These are phyloP conservation scores for Fomitopsis betulina DNA, from an alignment of 1,284 basidiomycete genomes.

Conservation along the genomic window DNA sequence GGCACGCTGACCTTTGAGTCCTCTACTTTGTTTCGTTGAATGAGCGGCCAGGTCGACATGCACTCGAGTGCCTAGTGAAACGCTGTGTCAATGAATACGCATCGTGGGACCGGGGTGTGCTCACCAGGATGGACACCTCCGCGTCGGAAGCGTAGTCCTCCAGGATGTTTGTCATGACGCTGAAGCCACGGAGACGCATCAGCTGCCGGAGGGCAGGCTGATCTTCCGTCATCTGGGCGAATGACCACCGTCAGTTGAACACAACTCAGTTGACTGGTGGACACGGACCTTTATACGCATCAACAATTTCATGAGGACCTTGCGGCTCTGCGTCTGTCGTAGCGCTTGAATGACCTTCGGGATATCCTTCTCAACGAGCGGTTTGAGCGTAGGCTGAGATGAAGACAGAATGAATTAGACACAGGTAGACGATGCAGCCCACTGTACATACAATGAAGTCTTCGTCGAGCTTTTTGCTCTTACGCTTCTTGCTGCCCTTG, in stretches of 20 bases:
- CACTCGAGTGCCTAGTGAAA: conserved; percentile 64
- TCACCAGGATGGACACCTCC: conserved; percentile 68
- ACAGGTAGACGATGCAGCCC: background rate
- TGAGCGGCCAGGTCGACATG: conserved; percentile 79
- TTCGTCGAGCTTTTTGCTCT: conserved; percentile 88
- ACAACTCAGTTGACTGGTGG: background rate
- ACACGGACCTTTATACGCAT: conserved; percentile 75
- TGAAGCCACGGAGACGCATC: conserved; percentile 93
- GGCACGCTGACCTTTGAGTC: conserved; percentile 76
- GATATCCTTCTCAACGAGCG: conserved; percentile 76
- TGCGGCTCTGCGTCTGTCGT: conserved; percentile 83
- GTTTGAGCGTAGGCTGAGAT: conserved; percentile 63
- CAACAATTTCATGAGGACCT: conserved; percentile 81
- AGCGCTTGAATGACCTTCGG: conserved; percentile 91
- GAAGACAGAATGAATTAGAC: background rate
- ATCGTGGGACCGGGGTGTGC: conserved; percentile 14
- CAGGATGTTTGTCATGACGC: conserved; percentile 86
- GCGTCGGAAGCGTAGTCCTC: conserved; percentile 74
- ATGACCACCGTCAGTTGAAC: background rate
- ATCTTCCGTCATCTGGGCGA: conserved; percentile 79
- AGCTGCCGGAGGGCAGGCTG: conserved; percentile 76
- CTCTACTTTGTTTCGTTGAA: conserved; percentile 91
- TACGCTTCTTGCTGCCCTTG: conserved; percentile 90
- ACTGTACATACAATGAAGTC: conserved; percentile 72
- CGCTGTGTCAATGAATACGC: background rate